Percentiles rank a stretch among this genome's conserved stretches.
Conservation (phyloP, 192 early-diverging fungal genomes). For the Funneliformis geosporum region DNA sequence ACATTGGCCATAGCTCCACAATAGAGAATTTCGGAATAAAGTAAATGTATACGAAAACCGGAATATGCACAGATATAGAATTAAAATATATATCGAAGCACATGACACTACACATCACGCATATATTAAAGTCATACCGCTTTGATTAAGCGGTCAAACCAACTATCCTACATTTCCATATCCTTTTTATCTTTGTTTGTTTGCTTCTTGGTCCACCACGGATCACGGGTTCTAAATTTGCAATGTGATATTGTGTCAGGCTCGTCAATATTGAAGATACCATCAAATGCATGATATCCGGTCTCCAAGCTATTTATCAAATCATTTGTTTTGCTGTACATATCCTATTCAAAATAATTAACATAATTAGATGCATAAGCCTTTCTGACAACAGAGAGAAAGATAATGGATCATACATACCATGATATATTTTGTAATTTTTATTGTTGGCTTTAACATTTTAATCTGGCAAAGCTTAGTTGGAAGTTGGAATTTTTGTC, state of each 20-base stretch:
- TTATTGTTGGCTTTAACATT: constrained; percentile 25
- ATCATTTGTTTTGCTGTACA: constrained; percentile 16
- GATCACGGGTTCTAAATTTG: constrained; percentile 29
- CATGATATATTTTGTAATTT: constrained; percentile 26
- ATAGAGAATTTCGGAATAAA: too few relatives aligned
- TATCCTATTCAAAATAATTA: constrained; percentile 25
- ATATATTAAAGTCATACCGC: too few relatives aligned
- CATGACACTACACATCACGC: too few relatives aligned
- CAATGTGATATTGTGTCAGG: constrained; percentile 2
- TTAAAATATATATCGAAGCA: too few relatives aligned
- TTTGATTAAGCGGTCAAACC: too few relatives aligned
- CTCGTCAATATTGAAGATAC: constrained; percentile 17
- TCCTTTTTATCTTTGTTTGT: background rate
- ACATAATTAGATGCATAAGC: constrained; percentile 21
- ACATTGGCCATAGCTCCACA: too few relatives aligned
- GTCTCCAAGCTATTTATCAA: background rate
- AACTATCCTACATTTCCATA: too few relatives aligned
- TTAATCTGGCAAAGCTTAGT: constrained; percentile 23
- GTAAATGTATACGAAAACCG: too few relatives aligned
- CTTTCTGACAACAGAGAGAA: constrained; percentile 2
- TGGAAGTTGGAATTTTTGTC: constrained; percentile 28
- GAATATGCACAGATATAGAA: too few relatives aligned
- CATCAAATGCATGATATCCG: constrained; percentile 8
- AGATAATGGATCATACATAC: constrained; percentile 5
- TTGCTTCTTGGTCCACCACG: constrained; percentile 13